Conservation (phyloP, 1,284 basidiomycete species). For the Anthracocystis walkeri region DNA sequence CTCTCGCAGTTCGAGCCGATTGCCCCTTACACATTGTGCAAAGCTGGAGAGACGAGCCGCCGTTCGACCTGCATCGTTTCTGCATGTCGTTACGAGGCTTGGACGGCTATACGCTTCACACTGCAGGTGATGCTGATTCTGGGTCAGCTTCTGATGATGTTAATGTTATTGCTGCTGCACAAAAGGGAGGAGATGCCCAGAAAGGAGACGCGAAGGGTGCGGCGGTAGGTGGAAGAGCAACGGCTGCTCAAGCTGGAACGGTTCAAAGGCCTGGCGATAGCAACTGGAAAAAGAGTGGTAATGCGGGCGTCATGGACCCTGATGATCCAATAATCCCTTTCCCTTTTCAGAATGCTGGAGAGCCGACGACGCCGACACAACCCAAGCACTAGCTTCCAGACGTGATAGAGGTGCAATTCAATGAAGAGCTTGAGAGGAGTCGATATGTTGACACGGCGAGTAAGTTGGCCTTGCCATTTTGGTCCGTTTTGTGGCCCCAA, state of each 20-base stretch:
- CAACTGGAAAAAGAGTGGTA: neutral
- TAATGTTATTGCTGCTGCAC: neutral
- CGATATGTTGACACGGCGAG: neutral
- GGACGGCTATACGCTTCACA: slow-evolving; percentile 20
- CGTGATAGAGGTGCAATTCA: neutral
- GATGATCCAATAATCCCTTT: slow-evolving; percentile 26
- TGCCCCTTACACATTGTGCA: slow-evolving; percentile 38
- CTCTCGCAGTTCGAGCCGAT: slow-evolving; percentile 38
- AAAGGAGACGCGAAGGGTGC: neutral
- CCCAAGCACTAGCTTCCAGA: neutral
- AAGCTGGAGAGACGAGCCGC: slow-evolving; percentile 42
- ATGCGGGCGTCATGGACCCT: slow-evolving; percentile 16
- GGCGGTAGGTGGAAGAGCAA: neutral
- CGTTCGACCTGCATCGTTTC: slow-evolving; percentile 43
- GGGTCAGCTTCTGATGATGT: neutral
- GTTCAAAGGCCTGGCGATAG: neutral
- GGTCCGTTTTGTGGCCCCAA: neutral
- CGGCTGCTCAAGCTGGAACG: neutral
- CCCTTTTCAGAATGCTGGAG: neutral
- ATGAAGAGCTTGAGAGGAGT: neutral
- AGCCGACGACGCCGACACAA: neutral
- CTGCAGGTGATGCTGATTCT: neutral
- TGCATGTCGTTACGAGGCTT: slow-evolving; percentile 22
- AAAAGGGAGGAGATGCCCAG: neutral
- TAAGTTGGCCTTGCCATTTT: too few species aligned